Evolutionary conservation across 1,284 basidiomycete genomes (phyloP), one percentile per base, ranked within the genome.

Genomic region (Cryptococcus maquisensis): DNA sequence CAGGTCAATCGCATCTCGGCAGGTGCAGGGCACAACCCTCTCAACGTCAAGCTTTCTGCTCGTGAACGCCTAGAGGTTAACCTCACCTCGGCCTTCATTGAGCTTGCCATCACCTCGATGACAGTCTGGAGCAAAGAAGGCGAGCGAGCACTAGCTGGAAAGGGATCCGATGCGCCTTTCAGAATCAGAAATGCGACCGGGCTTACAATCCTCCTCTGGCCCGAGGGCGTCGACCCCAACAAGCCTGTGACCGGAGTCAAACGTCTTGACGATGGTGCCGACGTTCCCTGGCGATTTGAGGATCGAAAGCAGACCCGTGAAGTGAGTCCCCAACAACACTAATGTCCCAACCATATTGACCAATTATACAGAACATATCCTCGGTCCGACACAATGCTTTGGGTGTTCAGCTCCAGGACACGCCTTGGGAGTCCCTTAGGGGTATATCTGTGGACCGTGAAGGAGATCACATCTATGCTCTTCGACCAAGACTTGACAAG

Each of bases 251-350:
- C 89, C 52, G 75, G 81, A 28, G 71, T 75, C 20, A 77, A 79
- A 53, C 64, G 74, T 21, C 66, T 83, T 3, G 79, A 78, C 13
- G 84, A 94, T 61, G 87, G 88, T 43, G 82, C 88, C 61, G 85
- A 83, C 2, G 80, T 90, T 15, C 95, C 98, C 49, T 99, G 96
- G 96, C 81, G 93, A 54, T 98, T 99, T 67, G 93, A 98, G 70
- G 95, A 98, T 67, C 95, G 92, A 87, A 88, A 88, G 74, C 86
- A 86, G 8, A 87, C 91, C 78, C 86, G 96, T 71, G 96, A 99
- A 79, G 91, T 90, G 67, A 60, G 79, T 61, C 36, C 16, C 21
- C 6, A 39, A 23, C 18, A 39, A 16, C 18, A 12, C 2, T 26
- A 26, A 42, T 21, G 21, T 13, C 26, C 4, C 36, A 47, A 54